A percentile compares a stretch with the other conserved stretches of the same genome.
These are phyloP conservation scores for Backusella morwellensis DNA, from an alignment of 192 early-diverging fungal genomes.

Conservation along the genomic window DNA sequence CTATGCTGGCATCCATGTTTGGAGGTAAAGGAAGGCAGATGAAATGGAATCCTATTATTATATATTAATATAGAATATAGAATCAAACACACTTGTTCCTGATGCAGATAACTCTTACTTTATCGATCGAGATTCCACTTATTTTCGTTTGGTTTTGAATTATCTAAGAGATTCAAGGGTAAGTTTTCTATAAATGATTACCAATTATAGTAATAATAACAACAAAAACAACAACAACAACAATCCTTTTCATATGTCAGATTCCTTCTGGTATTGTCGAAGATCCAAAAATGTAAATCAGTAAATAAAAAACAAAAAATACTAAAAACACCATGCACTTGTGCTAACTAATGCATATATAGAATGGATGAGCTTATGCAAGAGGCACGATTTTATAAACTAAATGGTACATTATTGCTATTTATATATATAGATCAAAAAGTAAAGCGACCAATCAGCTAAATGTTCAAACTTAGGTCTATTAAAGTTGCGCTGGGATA, in stretches of 20 bases:
- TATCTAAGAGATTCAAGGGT: constrained; percentile 26
- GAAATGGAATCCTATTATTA: neutral
- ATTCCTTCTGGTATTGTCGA: constrained; percentile 26
- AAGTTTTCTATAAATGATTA: neutral
- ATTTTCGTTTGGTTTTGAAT: constrained; percentile 31
- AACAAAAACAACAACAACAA: neutral
- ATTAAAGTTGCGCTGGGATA: constrained; percentile 16
- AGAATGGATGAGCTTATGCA: constrained; percentile 31
- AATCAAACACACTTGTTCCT: neutral
- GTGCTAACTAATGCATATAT: neutral
- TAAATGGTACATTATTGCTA: constrained; percentile 18
- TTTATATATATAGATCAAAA: neutral
- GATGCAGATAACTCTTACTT: constrained; percentile 33
- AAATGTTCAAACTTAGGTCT: constrained; percentile 1
- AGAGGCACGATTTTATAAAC: constrained; percentile 23
- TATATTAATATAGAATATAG: neutral
- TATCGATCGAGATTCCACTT: constrained; percentile 33
- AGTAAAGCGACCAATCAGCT: no score
- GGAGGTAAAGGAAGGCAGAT: neutral
- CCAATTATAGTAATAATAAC: neutral
- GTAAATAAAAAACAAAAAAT: no score
- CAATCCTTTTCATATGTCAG: constrained; percentile 2
- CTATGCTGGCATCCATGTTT: constrained; percentile 30
- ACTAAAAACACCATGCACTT: neutral
- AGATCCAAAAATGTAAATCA: constrained; percentile 27